Base-by-base conservation (phyloP, 2,329 filamentous ascomycete genomes). In the Fusarium heterosporum region DNA sequence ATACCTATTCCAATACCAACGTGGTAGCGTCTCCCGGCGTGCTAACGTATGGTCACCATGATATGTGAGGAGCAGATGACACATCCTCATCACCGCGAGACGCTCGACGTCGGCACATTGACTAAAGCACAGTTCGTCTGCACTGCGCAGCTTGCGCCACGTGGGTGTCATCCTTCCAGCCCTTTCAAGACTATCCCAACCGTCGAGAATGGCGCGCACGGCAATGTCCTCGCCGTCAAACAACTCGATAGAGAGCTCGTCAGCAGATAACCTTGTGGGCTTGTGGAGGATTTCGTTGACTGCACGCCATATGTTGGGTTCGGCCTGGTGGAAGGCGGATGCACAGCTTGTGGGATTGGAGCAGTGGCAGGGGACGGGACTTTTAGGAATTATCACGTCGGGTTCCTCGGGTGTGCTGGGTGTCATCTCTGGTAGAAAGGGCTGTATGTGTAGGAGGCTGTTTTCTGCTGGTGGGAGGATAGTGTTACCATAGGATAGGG, bases 171-270 rank as follows among this genome's bases (percentile, higher is more conserved):
- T 62, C 19, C 66, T 71, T 1, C 73, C 69, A 1, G 63, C 58
- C n/a, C 38, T 52, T 11, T 76, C 73, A 5, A 74, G 57, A n/a
- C 61, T 72, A 17, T 75, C 66, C 74, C 74, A 76, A 5, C 74
- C 74, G 19, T 76, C 69, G 0, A 76, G 3, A 0, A 76, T 3
- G 2, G 64, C 74, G 11, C 74, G 59, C 2, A 76, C 41, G 1
- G 74, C 68, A 1, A 67, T 65, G 25, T 76, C 74, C 28, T 76
- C 66, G 8, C 66, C 66, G 7, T 61, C 57, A 3, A 57, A 58
- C 16, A 74, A 71, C 17, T 70, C 67, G 2, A 66, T n/a, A 3
- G 55, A 47, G 0, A 66, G 14, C 12, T 75, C 73, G 1, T 63
- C 56, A 1, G 47, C 25, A 1, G 68, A 57, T 5, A 74, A 25